Evolutionary conservation across 352 stramenopile genomes (phyloP).

Genomic region (Pythium oligandrum): DNA sequence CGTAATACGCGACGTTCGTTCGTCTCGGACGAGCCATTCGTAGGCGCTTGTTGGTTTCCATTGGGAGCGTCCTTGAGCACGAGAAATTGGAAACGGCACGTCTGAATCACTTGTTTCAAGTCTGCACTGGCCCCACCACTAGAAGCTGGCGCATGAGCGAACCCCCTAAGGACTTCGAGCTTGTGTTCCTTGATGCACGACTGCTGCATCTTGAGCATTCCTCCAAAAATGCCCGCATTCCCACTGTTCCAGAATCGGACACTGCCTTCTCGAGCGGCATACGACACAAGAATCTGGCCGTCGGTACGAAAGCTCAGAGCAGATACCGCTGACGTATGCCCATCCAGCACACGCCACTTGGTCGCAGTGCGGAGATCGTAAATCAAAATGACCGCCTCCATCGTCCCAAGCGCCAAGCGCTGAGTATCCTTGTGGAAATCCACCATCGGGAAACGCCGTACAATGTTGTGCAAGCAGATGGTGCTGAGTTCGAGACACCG

Average conservation of each 20-base stretch:
- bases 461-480: constrained; percentile 72
- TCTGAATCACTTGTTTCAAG: constrained; percentile 81
- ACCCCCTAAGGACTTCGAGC: constrained; percentile 41
- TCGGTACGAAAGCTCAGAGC: constrained; percentile 67
- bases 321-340: constrained; percentile 67
- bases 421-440: constrained; percentile 88
- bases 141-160: constrained; percentile 36
- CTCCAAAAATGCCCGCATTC: constrained; percentile 67
- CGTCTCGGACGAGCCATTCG: constrained; percentile 4
- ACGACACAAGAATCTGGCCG: constrained; percentile 79
- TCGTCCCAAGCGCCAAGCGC: constrained; percentile 76
- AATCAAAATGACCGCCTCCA: constrained; percentile 86
- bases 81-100: constrained; percentile 78
- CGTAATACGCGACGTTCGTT: constrained; percentile 57
- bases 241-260: constrained; percentile 86
- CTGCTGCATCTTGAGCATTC: constrained; percentile 87
- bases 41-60: constrained; percentile 10
- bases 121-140: constrained; percentile 58
- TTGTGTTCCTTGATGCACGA: constrained; percentile 85
- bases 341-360: constrained; percentile 86
- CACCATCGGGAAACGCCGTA: constrained; percentile 83
- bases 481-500: constrained; percentile 76
- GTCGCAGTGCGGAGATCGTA: constrained; percentile 85
- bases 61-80: constrained; percentile 42
- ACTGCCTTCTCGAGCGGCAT: constrained; percentile 69